Percentiles rank a stretch among this genome's conserved stretches.
These are phyloP conservation scores for Xenosphaeropsis pyriputrescens DNA, from an alignment of 2,329 filamentous ascomycete genomes.

Conservation along the genomic window DNA sequence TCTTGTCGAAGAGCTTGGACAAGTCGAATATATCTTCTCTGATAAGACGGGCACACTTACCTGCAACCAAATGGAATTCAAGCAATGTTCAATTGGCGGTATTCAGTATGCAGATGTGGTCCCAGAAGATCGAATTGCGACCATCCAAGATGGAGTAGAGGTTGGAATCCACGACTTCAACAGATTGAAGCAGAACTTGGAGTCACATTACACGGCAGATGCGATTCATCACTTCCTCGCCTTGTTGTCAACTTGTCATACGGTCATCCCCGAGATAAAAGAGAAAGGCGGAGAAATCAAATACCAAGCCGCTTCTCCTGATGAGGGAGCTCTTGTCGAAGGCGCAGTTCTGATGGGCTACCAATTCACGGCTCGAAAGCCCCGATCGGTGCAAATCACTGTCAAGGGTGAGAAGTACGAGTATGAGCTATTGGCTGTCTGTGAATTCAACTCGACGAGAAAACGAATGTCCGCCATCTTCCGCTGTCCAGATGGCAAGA, in stretches of 20 bases:
- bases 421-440: slow-evolving; percentile 90
- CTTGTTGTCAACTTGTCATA: slow-evolving; percentile 83
- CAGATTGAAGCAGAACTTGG: slow-evolving; percentile 42
- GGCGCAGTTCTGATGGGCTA: slow-evolving; percentile 79
- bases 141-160: slow-evolving; percentile 62
- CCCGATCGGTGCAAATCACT: slow-evolving; percentile 72
- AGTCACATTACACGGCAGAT: slow-evolving; percentile 38
- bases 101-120: slow-evolving; percentile 90
- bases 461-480: slow-evolving; percentile 98
- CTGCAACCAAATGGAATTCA: slow-evolving; percentile 99
- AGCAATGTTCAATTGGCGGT: slow-evolving; percentile 83
- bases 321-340: slow-evolving; percentile 92
- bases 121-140: slow-evolving; percentile 76
- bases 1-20: slow-evolving; percentile 89
- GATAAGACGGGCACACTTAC: slow-evolving; percentile 96
- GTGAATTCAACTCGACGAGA: slow-evolving; percentile 94
- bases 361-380: slow-evolving; percentile 81
- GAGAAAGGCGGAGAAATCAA: slow-evolving; percentile 73
- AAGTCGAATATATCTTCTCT: slow-evolving; percentile 97
- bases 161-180: slow-evolving; percentile 58
- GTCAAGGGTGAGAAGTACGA: slow-evolving; percentile 59
- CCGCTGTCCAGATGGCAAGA: slow-evolving; percentile 88
- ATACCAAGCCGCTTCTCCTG: slow-evolving; percentile 94
- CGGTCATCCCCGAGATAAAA: slow-evolving; percentile 83
- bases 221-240: slow-evolving; percentile 74